A percentile compares a stretch with the other conserved stretches of the same genome.
Evolutionary conservation across 192 early-diverging fungal genomes (phyloP).

Genomic region (Helicostylum pulchrum): DNA sequence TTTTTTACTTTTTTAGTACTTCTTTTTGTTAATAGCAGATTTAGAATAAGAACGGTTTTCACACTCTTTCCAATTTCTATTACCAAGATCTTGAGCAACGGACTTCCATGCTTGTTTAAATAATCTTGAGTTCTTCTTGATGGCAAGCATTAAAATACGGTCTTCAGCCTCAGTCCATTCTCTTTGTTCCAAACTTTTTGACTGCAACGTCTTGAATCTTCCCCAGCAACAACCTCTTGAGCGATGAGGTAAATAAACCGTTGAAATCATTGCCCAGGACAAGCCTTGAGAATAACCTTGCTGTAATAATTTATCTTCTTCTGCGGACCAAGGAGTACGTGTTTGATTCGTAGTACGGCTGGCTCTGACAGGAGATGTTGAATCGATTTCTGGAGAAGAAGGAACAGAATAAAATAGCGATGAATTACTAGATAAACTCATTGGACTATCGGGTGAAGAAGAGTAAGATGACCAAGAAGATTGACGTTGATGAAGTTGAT

Average conservation of each 20-base stretch:
- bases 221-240: conserved; percentile 33
- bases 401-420: background rate
- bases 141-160: conserved; percentile 5
- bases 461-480: conserved; percentile 14
- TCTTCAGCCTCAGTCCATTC: conserved; percentile 27
- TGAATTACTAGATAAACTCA: background rate
- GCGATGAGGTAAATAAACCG: conserved; percentile 22
- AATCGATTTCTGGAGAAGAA: background rate
- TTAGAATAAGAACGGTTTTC: conserved; percentile 6
- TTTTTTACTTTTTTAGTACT: background rate
- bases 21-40: background rate
- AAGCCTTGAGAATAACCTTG: conserved; percentile 26
- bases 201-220: conserved; percentile 27
- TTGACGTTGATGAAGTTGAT: background rate
- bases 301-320: conserved; percentile 26
- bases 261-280: conserved; percentile 29
- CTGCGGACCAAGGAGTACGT: conserved; percentile 23
- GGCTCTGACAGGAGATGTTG: background rate
- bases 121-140: conserved; percentile 21
- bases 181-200: conserved; percentile 16
- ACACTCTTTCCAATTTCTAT: conserved; percentile 26
- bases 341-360: conserved; percentile 7
- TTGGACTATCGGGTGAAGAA: conserved; percentile 2
- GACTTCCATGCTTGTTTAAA: conserved; percentile 31
- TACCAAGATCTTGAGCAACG: conserved; percentile 17